Conservation (phyloP, 768 basidiomycete species). For the Coprinopsis sp. region DNA sequence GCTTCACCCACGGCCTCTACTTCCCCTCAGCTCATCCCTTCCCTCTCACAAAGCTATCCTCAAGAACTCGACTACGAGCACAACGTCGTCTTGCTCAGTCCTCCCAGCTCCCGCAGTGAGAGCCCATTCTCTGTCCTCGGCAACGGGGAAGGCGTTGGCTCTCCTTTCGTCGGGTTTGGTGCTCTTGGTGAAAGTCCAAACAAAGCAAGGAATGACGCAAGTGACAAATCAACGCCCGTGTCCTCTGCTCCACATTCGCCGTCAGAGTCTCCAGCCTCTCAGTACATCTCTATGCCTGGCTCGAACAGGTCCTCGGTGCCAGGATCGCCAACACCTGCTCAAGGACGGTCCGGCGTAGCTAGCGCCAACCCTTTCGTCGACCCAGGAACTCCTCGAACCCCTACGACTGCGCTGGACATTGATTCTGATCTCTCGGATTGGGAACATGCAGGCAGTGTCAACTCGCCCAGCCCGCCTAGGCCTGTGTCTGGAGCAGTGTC, state of each 20-base stretch:
- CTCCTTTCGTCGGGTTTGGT: slow-evolving; percentile 11
- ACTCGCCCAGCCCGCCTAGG: background rate
- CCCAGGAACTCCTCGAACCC: background rate
- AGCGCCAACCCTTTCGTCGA: background rate
- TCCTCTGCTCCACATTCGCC: background rate
- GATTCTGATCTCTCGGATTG: background rate
- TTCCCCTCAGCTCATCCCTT: slow-evolving; percentile 24
- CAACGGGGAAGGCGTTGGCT: background rate
- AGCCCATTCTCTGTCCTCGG: slow-evolving; percentile 33
- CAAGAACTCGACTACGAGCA: slow-evolving; percentile 40
- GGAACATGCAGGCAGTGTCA: background rate
- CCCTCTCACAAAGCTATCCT: slow-evolving; percentile 40
- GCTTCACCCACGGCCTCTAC: slow-evolving; percentile 9
- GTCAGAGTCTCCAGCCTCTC: background rate
- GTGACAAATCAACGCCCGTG: background rate
- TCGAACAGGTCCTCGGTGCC: background rate
- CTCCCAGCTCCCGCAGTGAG: slow-evolving; percentile 37
- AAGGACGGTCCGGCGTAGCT: background rate
- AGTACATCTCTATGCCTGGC: background rate
- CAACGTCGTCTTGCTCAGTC: slow-evolving; percentile 39
- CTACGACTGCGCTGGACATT: background rate
- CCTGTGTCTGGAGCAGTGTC: too few relatives aligned
- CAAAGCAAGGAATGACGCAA: background rate
- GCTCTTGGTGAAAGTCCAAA: background rate
- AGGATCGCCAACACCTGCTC: background rate